Evolutionary conservation across 371 early-diverging fungal genomes (phyloP), one percentile per base, ranked within the genome.

Genomic region (Lichtheimia corymbifera): DNA sequence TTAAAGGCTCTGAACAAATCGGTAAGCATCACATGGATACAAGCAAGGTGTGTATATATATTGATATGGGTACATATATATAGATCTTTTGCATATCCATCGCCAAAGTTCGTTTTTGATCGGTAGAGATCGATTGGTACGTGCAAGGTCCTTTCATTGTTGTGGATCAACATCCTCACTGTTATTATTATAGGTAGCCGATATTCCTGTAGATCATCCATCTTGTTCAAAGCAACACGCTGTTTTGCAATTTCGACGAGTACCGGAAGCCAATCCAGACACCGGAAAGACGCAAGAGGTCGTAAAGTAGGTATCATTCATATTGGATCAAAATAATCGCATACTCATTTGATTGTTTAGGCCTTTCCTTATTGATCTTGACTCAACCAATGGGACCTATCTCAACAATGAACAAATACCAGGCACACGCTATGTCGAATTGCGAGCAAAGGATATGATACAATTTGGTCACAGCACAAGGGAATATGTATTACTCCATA

Each of bases 331-430:
- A 35, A 0, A 9, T 1, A 35, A 35, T 35, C 35, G 9, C 9
- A 35, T 35, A 35, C 35, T 35, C 5, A 35, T 9, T 35, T 35
- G 35, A 11, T 11, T 35, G 35, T 11, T 35, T 64, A 91, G 92
- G 55, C 96, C 95, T 11, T 97, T 93, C 68, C 73, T 97, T n/a
- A 94, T 97, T 54, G 98, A 97, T 67, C 77, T 97, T 43, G 92
- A 92, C 50, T 91, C 95, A 12, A 84, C 94, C 4, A 96, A 97
- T 68, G 96, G 96, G 14, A 95, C 95, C 0, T 90, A 83, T 67
- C 80, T 97, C 9, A 97, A 97, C 72, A 89, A 89, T 4, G 82
- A 83, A 3, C 68, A 78, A 56, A 85, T 96, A 27, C 92, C 92
- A 2, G 62, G 80, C 4, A 87, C 90, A 15, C 83, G 95, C 12